phyloP scores from a whole-genome alignment of 2,329 filamentous ascomycete species.

The Truncatella angustata region DNA sequence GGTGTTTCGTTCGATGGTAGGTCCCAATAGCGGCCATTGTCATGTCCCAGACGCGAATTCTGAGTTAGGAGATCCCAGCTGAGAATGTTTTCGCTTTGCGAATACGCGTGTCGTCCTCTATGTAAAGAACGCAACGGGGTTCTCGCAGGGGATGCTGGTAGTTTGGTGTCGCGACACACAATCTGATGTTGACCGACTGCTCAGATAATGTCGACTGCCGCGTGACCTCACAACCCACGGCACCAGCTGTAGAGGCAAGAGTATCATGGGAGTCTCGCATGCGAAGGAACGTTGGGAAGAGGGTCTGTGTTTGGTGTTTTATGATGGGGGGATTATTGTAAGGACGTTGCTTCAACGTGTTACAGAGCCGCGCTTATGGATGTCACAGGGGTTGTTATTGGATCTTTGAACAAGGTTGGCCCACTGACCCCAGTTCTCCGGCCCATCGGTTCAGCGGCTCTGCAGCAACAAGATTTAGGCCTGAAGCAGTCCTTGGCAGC shows the following conservation, averaged over 20 bases:
- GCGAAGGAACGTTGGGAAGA: constrained; percentile 15
- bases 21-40: background rate
- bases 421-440: constrained; percentile 9
- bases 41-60: background rate
- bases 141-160: background rate
- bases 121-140: background rate
- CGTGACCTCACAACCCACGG: constrained; percentile 9
- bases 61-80: background rate
- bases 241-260: constrained; percentile 8
- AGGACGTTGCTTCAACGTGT: constrained; percentile 36
- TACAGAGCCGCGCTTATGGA: constrained; percentile 35
- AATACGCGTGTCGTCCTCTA: background rate
- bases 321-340: constrained; percentile 34
- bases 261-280: constrained; percentile 24
- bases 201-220: background rate
- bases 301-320: constrained; percentile 39
- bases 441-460: constrained; percentile 16
- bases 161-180: background rate
- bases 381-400: constrained; percentile 26
- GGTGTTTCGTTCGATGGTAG: constrained; percentile 3
- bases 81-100: background rate
- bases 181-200: background rate
- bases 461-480: too few relatives aligned
- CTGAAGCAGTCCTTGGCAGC: background rate
- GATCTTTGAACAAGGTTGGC: constrained; percentile 13